Evolutionary conservation across 2,329 filamentous ascomycete species (phyloP), one percentile per base, ranked within the genome.

Genomic region (Ophiostoma triangulosporum): DNA sequence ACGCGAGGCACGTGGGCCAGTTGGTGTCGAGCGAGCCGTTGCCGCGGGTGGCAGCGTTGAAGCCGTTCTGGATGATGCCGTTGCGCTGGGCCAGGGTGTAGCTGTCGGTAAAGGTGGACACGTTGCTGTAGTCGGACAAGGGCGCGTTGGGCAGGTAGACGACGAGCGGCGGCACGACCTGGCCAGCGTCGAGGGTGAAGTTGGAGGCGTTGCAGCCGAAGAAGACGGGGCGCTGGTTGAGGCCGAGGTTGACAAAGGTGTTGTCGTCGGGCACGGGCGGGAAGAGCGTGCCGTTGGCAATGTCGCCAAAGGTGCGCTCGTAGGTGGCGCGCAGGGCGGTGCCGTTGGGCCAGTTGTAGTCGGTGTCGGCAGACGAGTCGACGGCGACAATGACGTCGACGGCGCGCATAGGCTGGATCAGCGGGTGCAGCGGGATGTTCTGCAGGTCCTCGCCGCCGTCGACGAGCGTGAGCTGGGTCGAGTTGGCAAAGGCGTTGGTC

Each of bases 1-100:
- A 98, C 22, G 83, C 88, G 4, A 95, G 84, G 61, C 91, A 98
- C 1, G 80, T 74, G 0, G 84, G 75, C 91, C 93, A 98, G 58
- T 84, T 68, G 3, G 68, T 61, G 64, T 94, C 84, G 3, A 83
- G 64, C 0, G 88, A 90, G 50, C 76, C 79, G 69, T 97, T 96
- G 51, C 79, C 88, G 72, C 85, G 83, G 0, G 90, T 96, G 3
- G 79, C 90, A 17, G 84, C 80, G 60, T 93, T 79, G 70, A 86
- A 93, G 20, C 88, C 91, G 69, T 98, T 97, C 60, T 78, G 67
- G 62, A 98, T 88, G 63, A 95, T 86, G 57, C 76, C 76, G 64
- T 95, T 80, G 58, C 91, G 86, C 69, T 88, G 68, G 1, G 64
- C 67, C 60, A 79, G 68, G 33, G 76, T 73, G 73, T 90, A 88